Conservation (phyloP, 805 yeast species). For the Metschnikowia peoriensis region DNA sequence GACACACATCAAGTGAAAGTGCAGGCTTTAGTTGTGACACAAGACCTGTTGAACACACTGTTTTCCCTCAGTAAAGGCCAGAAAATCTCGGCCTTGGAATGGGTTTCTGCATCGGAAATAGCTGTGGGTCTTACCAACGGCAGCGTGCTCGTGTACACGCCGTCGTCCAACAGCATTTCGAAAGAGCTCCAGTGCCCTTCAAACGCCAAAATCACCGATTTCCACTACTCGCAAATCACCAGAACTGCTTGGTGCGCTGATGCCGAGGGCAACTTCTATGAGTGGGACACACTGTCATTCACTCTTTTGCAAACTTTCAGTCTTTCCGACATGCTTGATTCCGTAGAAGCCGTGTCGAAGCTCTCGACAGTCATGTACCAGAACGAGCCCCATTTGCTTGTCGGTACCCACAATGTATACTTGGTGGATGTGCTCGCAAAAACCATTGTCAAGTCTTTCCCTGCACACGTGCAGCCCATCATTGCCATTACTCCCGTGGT, state of each 20-base stretch:
- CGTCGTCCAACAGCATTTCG: constrained; percentile 56
- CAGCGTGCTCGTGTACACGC: constrained; percentile 62
- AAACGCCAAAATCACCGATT: constrained; percentile 48
- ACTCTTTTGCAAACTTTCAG: constrained; percentile 42
- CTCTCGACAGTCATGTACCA: constrained; percentile 28
- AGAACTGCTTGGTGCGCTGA: constrained; percentile 60
- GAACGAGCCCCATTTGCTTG: constrained; percentile 45
- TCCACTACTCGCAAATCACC: constrained; percentile 43
- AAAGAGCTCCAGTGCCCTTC: constrained; percentile 48
- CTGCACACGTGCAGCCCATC: constrained; percentile 77
- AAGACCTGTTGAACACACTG: constrained; percentile 44
- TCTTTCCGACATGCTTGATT: constrained; percentile 33
- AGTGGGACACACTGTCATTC: constrained; percentile 57
- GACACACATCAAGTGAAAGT: constrained; percentile 71
- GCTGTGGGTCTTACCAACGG: constrained; percentile 70
- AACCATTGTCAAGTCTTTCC: constrained; percentile 51
- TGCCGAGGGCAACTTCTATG: constrained; percentile 52
- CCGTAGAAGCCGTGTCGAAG: constrained; percentile 32
- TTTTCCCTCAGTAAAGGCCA: constrained; percentile 53
- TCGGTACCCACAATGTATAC: constrained; percentile 67
- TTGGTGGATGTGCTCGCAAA: constrained; percentile 44
- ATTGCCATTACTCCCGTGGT: constrained; percentile 43
- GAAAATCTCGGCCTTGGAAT: constrained; percentile 48
- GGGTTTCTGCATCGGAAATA: constrained; percentile 52
- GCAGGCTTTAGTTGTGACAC: constrained; percentile 48